A percentile compares a stretch with the other conserved stretches of the same genome.
Evolutionary conservation across 2,329 filamentous ascomycete genomes (phyloP).

Genomic region (Paraphaeosphaeria minitans): DNA sequence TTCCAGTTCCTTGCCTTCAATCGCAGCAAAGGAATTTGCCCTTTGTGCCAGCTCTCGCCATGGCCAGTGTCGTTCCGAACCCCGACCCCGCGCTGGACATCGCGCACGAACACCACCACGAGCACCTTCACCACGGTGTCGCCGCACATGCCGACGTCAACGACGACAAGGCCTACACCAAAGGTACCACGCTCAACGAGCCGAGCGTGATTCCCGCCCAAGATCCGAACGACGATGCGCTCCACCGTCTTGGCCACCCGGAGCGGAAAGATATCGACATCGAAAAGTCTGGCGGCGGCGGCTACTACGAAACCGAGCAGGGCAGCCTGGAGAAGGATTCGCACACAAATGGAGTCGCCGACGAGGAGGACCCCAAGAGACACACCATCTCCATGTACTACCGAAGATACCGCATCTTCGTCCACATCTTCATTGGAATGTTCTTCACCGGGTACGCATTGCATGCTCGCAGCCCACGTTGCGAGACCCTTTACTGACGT

Average conservation of each 20-base stretch:
- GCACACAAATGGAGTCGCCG: constrained; percentile 17
- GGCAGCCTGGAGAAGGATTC: constrained; percentile 45
- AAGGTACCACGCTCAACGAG: constrained; percentile 43
- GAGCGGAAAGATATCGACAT: constrained; percentile 36
- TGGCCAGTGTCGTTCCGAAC: constrained; percentile 43
- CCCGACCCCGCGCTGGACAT: constrained; percentile 46
- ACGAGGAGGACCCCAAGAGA: constrained; percentile 40
- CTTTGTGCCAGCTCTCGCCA: constrained; percentile 35
- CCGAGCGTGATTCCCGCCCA: constrained; percentile 34
- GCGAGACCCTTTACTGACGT: constrained; percentile 25
- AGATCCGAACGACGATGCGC: constrained; percentile 49
- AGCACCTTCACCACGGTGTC: constrained; percentile 46
- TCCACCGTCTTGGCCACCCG: constrained; percentile 40
- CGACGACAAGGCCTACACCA: constrained; percentile 40
- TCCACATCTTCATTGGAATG: constrained; percentile 51
- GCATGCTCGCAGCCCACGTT: neutral
- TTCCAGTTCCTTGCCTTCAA: constrained; percentile 34
- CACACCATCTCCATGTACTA: constrained; percentile 50
- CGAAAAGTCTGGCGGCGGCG: constrained; percentile 43
- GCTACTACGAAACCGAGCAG: constrained; percentile 49
- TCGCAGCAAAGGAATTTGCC: constrained; percentile 34
- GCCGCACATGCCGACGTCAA: constrained; percentile 31
- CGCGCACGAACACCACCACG: constrained; percentile 45
- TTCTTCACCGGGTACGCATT: constrained; percentile 58
- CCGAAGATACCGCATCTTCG: constrained; percentile 35